phyloP scores from a whole-genome alignment of 352 stramenopile species.

The Phytophthora tubulina region DNA sequence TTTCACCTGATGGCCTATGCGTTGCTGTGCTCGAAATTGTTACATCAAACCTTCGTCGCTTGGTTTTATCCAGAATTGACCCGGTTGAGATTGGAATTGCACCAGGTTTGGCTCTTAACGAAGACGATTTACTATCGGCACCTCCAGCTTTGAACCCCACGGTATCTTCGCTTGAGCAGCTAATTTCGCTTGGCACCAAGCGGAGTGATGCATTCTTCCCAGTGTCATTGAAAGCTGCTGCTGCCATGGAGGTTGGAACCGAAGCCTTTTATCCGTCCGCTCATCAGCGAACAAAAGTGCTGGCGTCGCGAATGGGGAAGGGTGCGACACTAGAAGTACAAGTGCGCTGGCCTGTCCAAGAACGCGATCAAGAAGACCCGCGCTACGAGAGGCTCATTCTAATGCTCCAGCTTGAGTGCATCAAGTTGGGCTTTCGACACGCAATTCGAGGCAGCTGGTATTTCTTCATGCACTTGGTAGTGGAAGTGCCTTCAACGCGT shows the following conservation, averaged over 20 bases:
- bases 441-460: slow-evolving; percentile 82
- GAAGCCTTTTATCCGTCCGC: slow-evolving; percentile 89
- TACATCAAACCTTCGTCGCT: slow-evolving; percentile 81
- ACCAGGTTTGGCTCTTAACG: slow-evolving; percentile 42
- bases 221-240: slow-evolving; percentile 85
- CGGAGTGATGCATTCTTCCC: slow-evolving; percentile 83
- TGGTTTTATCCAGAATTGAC: slow-evolving; percentile 84
- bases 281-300: slow-evolving; percentile 82
- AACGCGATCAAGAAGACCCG: slow-evolving; percentile 88
- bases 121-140: slow-evolving; percentile 61
- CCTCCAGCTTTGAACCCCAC: slow-evolving; percentile 73
- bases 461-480: slow-evolving; percentile 88
- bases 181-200: slow-evolving; percentile 86
- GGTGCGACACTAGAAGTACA: slow-evolving; percentile 87
- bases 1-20: slow-evolving; percentile 71
- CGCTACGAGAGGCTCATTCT: slow-evolving; percentile 88
- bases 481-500: slow-evolving; percentile 63
- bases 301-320: slow-evolving; percentile 86
- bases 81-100: slow-evolving; percentile 79
- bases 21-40: slow-evolving; percentile 81
- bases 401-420: slow-evolving; percentile 90
- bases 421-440: slow-evolving; percentile 73
- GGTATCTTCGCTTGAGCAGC: slow-evolving; percentile 71
- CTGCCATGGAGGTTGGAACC: slow-evolving; percentile 85
- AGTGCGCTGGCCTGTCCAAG: slow-evolving; percentile 88